Base-by-base conservation (phyloP, 2,329 filamentous ascomycete species). In the Calonectria honghensis region DNA sequence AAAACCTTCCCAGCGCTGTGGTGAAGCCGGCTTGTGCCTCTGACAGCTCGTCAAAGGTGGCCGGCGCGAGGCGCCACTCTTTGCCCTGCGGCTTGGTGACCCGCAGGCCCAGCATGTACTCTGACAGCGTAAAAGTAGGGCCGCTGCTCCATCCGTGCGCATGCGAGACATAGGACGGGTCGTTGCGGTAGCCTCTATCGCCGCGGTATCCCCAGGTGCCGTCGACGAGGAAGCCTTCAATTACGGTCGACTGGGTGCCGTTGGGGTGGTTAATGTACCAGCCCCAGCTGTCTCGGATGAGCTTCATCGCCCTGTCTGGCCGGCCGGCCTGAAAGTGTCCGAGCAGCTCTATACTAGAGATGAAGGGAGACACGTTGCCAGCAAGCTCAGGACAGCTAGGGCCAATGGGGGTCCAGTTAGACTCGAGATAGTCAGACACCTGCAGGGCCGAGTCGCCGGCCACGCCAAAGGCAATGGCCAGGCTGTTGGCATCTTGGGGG, bases 251-350 rank as follows among this genome's bases (percentile, higher is more conserved):
- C 71, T 88, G 85, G 0, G 91, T 92, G n/a, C 90, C 90, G 76
- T 90, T 88, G 1, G 88, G 86, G 73, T 92, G 87, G 73, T 88
- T 85, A 20, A 91, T 82, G 77, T 92, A 92, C 89, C 90, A 92
- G 14, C 91, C 91, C 91, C 91, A 93, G 64, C 85, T 86, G 11
- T 84, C 84, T 7, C 90, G 88, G 39, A 93, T 89, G 20, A 93
- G 86, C 14, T 89, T 85, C 0, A 93, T 83, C 0, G 91, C 90
- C 45, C 91, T 88, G 10, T 83, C 80, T 1, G 90, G 81, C 72
- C 87, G 85, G 0, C 86, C 85, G 0, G 87, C 87, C 0, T 29
- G 48, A 18, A 48, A 65, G 31, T 65, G 61, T 4, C 61, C 61
- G 13, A 48, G 6, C 5, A 65, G 18, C 20, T 65, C 61, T 18